A percentile compares a stretch with the other conserved stretches of the same genome.
Evolutionary conservation across 2,329 filamentous ascomycete genomes (phyloP).

Genomic region (Arthrobotrys megalospora): DNA sequence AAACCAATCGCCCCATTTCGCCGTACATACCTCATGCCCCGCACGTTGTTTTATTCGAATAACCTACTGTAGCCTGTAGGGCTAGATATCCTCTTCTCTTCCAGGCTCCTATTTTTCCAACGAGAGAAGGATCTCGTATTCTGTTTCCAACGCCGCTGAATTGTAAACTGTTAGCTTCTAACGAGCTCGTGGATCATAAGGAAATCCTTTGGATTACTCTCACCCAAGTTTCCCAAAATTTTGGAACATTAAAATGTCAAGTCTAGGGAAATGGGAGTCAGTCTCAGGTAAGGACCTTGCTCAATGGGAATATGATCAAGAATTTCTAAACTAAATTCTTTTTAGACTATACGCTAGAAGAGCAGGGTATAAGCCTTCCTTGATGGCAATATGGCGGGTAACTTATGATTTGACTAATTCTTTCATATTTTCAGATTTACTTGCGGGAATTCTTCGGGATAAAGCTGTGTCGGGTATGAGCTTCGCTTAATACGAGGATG

Average conservation of each 20-base stretch:
- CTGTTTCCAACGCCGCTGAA: not conserved
- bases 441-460: not conserved
- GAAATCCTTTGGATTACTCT: conserved; percentile 3
- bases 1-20: conserved; percentile 1
- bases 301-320: conserved; percentile 19
- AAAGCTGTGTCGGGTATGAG: not conserved
- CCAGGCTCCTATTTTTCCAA: not conserved
- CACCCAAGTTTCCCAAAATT: conserved; percentile 8
- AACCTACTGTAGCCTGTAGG: not conserved
- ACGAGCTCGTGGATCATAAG: not conserved
- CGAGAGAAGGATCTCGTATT: conserved; percentile 4
- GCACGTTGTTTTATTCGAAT: not conserved
- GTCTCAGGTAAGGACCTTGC: not conserved
- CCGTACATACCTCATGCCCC: conserved; percentile 10
- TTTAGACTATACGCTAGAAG: not conserved
- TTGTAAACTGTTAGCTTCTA: conserved; percentile 4
- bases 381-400: conserved; percentile 4
- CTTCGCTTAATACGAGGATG: not conserved
- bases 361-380: conserved; percentile 5
- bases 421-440: conserved; percentile 1
- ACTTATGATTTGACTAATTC: conserved; percentile 13
- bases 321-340: conserved; percentile 20
- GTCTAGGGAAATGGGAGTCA: not conserved
- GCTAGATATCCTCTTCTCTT: conserved; percentile 6
- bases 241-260: conserved; percentile 1